Evolutionary conservation across 2,329 filamentous ascomycete species (phyloP).

Genomic region (Myriosclerotinia curreyana): DNA sequence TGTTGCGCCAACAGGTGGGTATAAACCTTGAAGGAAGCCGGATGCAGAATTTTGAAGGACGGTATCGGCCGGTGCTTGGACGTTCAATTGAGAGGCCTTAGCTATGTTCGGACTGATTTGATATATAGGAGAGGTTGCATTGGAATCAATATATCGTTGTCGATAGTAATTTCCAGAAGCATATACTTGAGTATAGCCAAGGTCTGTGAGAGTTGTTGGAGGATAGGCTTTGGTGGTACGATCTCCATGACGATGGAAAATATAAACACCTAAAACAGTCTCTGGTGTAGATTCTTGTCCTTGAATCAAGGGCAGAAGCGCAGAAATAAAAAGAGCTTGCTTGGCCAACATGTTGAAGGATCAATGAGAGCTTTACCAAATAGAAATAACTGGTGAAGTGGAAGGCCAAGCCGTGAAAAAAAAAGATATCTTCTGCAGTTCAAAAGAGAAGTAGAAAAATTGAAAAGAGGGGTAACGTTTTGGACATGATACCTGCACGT

Average conservation of each 20-base stretch:
- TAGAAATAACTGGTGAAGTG: not conserved
- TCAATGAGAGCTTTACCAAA: not conserved
- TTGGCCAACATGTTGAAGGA: conserved; percentile 39
- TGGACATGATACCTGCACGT: not conserved
- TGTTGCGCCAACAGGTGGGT: conserved; percentile 66
- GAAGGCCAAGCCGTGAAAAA: not conserved
- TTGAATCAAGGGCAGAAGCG: conserved; percentile 40
- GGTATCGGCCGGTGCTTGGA: conserved; percentile 68
- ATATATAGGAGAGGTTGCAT: conserved; percentile 57
- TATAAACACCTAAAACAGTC: conserved; percentile 66
- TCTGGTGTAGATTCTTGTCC: conserved; percentile 38
- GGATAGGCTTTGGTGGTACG: conserved; percentile 73
- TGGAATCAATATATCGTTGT: conserved; percentile 65
- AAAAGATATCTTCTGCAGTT: not conserved
- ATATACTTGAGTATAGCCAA: conserved; percentile 76
- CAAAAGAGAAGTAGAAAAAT: not conserved
- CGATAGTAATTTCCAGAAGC: conserved; percentile 73
- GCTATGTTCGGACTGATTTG: conserved; percentile 66
- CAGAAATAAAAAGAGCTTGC: conserved; percentile 43
- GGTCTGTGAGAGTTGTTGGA: conserved; percentile 69
- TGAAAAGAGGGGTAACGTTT: not conserved
- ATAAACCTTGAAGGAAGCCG: conserved; percentile 81
- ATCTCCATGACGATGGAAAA: conserved; percentile 90
- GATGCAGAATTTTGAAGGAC: conserved; percentile 78
- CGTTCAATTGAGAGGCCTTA: conserved; percentile 65